Conservation (phyloP, 1,139 yeast species). For the Candida frijolesensis region DNA sequence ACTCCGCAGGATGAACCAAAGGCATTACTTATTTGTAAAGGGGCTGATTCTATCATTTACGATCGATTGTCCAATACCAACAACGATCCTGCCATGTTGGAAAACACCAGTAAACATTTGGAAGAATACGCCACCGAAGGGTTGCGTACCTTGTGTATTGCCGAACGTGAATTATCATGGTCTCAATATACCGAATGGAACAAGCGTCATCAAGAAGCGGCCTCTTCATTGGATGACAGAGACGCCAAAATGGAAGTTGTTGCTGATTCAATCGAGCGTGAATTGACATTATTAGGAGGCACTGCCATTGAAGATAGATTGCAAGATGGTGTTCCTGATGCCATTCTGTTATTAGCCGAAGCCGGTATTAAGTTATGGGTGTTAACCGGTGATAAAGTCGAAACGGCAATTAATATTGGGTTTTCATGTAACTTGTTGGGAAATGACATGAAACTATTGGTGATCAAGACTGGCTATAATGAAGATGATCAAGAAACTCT, state of each 20-base stretch:
- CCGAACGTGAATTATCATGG: slow-evolving; percentile 48
- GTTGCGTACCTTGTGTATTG: slow-evolving; percentile 50
- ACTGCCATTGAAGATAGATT: slow-evolving; percentile 55
- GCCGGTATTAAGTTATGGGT: slow-evolving; percentile 58
- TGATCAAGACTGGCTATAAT: slow-evolving; percentile 35
- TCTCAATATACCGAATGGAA: slow-evolving; percentile 46
- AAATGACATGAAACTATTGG: slow-evolving; percentile 48
- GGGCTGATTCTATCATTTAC: slow-evolving; percentile 52
- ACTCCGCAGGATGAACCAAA: slow-evolving; percentile 35
- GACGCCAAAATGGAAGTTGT: slow-evolving; percentile 49
- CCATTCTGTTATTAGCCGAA: slow-evolving; percentile 43
- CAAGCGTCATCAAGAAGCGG: slow-evolving; percentile 41
- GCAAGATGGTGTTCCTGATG: slow-evolving; percentile 55
- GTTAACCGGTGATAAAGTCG: slow-evolving; percentile 53
- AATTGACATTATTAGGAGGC: slow-evolving; percentile 48
- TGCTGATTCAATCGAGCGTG: slow-evolving; percentile 50
- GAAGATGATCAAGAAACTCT: slow-evolving; percentile 36
- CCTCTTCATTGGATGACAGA: slow-evolving; percentile 44
- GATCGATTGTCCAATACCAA: slow-evolving; percentile 36
- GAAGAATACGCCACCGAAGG: slow-evolving; percentile 52
- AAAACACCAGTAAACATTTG: slow-evolving; percentile 41
- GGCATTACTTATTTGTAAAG: slow-evolving; percentile 49
- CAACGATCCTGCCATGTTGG: slow-evolving; percentile 34
- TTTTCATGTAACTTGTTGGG: slow-evolving; percentile 53
- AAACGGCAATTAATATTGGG: slow-evolving; percentile 54